Percentiles rank a stretch among this genome's conserved stretches.
phyloP scores from a whole-genome alignment of 2,329 filamentous ascomycete genomes.

The Fusarium stilboides region DNA sequence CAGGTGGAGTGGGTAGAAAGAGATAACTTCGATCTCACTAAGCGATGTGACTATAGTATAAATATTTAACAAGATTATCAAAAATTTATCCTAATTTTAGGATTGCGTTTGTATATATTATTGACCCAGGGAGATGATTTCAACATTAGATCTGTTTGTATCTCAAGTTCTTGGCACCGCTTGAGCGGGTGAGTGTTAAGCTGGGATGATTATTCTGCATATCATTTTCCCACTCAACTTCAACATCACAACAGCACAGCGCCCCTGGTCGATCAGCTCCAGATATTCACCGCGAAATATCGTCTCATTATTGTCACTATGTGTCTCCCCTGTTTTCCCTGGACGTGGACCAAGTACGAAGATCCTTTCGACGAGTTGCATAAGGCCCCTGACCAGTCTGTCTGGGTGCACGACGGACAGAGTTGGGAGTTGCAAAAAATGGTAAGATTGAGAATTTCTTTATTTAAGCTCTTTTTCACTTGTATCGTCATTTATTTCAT shows the following conservation, averaged over 20 bases:
- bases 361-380: slow-evolving; percentile 57
- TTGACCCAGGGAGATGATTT: too few relatives aligned
- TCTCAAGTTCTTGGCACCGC: not conserved
- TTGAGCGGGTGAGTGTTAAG: slow-evolving; percentile 3
- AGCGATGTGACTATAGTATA: too few relatives aligned
- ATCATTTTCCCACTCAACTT: slow-evolving; percentile 12
- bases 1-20: too few relatives aligned
- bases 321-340: slow-evolving; percentile 70
- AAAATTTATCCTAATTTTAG: too few relatives aligned
- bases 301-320: slow-evolving; percentile 51
- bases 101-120: too few relatives aligned
- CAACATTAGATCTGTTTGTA: too few relatives aligned
- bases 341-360: slow-evolving; percentile 65
- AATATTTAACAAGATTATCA: too few relatives aligned
- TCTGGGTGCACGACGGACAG: slow-evolving; percentile 59
- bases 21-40: too few relatives aligned
- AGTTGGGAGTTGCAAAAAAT: slow-evolving; percentile 57
- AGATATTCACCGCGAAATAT: accelerated
- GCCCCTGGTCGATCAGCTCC: not conserved
- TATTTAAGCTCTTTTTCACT: not conserved
- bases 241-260: slow-evolving; percentile 1
- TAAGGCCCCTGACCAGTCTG: slow-evolving; percentile 57
- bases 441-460: slow-evolving; percentile 54
- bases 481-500: not conserved
- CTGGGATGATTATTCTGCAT: not conserved